Percentiles rank a stretch among this genome's conserved stretches.
phyloP scores from a whole-genome alignment of 805 yeast genomes.

The Pachysolen tannophilus region DNA sequence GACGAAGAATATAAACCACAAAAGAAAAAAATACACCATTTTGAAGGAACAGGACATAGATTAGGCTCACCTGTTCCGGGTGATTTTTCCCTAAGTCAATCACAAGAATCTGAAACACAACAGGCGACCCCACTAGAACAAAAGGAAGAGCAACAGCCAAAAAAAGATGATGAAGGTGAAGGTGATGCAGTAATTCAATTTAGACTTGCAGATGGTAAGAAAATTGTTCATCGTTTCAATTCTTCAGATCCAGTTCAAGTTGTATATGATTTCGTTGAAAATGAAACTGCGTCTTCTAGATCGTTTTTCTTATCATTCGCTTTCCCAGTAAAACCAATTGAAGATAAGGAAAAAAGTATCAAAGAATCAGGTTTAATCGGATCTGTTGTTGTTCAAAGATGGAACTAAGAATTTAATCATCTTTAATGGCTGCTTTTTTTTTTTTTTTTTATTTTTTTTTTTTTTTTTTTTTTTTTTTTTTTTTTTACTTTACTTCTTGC shows the following conservation, averaged over 20 bases:
- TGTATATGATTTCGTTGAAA: conserved; percentile 62
- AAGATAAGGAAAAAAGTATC: conserved; percentile 47
- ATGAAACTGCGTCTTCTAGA: conserved; percentile 35
- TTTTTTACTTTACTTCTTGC: not conserved
- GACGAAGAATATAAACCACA: conserved; percentile 74
- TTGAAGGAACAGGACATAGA: conserved; percentile 73
- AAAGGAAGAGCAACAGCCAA: conserved; percentile 14
- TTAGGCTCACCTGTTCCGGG: conserved; percentile 88
- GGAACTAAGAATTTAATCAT: conserved; percentile 34
- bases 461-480: no score
- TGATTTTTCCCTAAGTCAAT: no score
- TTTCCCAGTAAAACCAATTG: conserved; percentile 73
- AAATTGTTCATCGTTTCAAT: conserved; percentile 55
- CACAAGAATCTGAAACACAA: conserved; percentile 15
- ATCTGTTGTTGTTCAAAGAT: conserved; percentile 86
- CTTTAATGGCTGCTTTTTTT: not conserved
- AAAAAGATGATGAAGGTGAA: conserved; percentile 19
- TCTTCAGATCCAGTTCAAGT: conserved; percentile 55
- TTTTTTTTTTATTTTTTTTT: not conserved
- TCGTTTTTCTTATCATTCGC: conserved; percentile 66
- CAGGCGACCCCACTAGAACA: conserved; percentile 8
- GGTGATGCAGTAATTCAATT: conserved; percentile 79
- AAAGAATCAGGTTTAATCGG: conserved; percentile 71
- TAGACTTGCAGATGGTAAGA: conserved; percentile 75
- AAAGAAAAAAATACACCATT: conserved; percentile 39